Percentiles rank a stretch among this genome's conserved stretches.
phyloP scores from a whole-genome alignment of 2,329 filamentous ascomycete species.

The Colletotrichum endophyticum region DNA sequence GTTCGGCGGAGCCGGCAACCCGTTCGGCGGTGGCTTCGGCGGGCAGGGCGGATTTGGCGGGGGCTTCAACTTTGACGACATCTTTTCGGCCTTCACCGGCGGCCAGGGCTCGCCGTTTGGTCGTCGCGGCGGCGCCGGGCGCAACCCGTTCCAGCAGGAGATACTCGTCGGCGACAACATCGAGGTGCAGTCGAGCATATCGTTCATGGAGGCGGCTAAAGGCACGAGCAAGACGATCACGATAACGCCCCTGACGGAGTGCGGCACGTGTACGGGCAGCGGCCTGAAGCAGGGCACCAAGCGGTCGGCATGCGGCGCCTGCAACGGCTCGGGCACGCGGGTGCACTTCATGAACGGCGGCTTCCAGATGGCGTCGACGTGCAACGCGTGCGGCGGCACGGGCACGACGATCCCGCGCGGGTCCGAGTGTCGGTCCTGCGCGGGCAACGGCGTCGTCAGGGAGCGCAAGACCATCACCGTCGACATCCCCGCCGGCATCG shows the following conservation, averaged over 20 bases:
- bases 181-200: constrained; percentile 90
- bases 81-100: constrained; percentile 85
- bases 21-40: constrained; percentile 62
- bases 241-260: constrained; percentile 81
- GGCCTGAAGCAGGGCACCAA: constrained; percentile 84
- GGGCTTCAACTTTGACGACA: constrained; percentile 94
- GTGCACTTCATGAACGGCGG: constrained; percentile 91
- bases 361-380: constrained; percentile 96
- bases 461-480: constrained; percentile 84
- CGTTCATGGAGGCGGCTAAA: constrained; percentile 95
- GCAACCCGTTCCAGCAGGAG: constrained; percentile 76
- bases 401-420: constrained; percentile 79
- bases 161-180: constrained; percentile 94
- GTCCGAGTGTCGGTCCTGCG: constrained; percentile 80
- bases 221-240: constrained; percentile 87
- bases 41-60: constrained; percentile 74
- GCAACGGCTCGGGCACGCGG: constrained; percentile 84
- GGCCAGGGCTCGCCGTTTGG: constrained; percentile 58
- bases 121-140: constrained; percentile 46
- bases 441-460: constrained; percentile 82
- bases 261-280: constrained; percentile 81
- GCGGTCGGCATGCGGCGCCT: constrained; percentile 75
- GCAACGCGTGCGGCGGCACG: constrained; percentile 78
- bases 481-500: constrained; percentile 93
- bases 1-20: constrained; percentile 68